Conservation (phyloP, 441 rosid genomes). For the Eruca vesicaria region DNA sequence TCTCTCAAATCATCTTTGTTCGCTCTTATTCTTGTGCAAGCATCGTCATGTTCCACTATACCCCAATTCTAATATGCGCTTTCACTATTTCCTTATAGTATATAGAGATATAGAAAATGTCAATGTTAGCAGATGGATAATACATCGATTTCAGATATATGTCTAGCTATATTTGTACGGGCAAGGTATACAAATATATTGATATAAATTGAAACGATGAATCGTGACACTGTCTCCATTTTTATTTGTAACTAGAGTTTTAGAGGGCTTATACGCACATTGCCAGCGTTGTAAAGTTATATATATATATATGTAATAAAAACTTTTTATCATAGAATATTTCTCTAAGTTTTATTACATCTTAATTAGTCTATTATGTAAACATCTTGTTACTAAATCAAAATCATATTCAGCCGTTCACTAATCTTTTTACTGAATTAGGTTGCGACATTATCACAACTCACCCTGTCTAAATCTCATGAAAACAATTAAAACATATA, state of each 20-base stretch:
- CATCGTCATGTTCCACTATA: conserved; percentile 33
- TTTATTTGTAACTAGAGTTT: not conserved
- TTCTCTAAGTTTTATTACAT: not conserved
- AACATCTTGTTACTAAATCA: not conserved
- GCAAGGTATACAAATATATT: not conserved
- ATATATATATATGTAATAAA: not conserved
- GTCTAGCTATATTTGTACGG: conserved; percentile 14
- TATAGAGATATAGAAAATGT: not conserved
- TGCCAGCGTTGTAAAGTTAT: not conserved
- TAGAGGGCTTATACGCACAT: not conserved
- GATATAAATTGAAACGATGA: not conserved
- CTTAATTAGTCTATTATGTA: not conserved
- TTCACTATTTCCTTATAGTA: conserved; percentile 22
- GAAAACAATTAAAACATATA: too few species aligned
- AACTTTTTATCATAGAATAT: not conserved
- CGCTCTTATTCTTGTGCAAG: conserved; percentile 23
- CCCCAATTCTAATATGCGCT: conserved; percentile 25
- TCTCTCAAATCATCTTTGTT: conserved; percentile 19
- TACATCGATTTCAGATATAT: conserved; percentile 10
- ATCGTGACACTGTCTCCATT: not conserved
- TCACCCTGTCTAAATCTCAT: too few species aligned
- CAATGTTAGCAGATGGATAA: conserved; percentile 12
- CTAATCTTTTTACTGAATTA: not conserved
- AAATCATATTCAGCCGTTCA: not conserved
- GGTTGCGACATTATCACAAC: not conserved